These are phyloP conservation scores for Thelonectria discophora DNA, from an alignment of 2,329 filamentous ascomycete species.

Conservation along the genomic window DNA sequence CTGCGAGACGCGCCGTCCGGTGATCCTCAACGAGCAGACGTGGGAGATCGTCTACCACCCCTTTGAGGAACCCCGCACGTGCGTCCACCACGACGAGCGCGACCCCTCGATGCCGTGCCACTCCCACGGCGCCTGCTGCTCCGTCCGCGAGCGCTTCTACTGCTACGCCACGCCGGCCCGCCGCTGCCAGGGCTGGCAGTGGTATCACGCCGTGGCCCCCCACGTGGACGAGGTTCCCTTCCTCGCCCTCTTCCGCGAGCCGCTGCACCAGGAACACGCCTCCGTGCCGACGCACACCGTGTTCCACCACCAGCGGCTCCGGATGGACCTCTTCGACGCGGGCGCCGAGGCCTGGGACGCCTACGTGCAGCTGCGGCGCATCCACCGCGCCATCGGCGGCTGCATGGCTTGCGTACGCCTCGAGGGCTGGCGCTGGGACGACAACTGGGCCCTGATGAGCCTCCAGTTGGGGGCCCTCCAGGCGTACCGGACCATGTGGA, in stretches of 20 bases:
- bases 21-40: not conserved
- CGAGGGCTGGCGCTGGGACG: too few relatives aligned
- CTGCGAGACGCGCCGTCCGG: slow-evolving; percentile 9
- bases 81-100: not conserved
- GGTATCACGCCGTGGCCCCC: not conserved
- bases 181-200: not conserved
- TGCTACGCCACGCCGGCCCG: not conserved
- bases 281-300: not conserved
- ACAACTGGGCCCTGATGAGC: too few relatives aligned
- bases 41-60: slow-evolving; percentile 12
- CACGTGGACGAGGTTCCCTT: not conserved
- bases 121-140: slow-evolving; percentile 7
- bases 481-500: too few relatives aligned
- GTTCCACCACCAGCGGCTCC: not conserved
- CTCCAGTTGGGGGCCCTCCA: too few relatives aligned
- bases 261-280: not conserved
- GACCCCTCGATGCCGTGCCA: not conserved
- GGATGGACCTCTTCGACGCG: not conserved
- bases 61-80: not conserved
- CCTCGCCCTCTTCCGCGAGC: not conserved
- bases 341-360: not conserved
- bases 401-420: too few relatives aligned
- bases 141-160: not conserved
- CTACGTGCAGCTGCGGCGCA: too few relatives aligned
- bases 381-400: too few relatives aligned